Percentiles rank a stretch among this genome's conserved stretches.
Evolutionary conservation across 2,329 filamentous ascomycete species (phyloP).

Genomic region (Colletotrichum musae): DNA sequence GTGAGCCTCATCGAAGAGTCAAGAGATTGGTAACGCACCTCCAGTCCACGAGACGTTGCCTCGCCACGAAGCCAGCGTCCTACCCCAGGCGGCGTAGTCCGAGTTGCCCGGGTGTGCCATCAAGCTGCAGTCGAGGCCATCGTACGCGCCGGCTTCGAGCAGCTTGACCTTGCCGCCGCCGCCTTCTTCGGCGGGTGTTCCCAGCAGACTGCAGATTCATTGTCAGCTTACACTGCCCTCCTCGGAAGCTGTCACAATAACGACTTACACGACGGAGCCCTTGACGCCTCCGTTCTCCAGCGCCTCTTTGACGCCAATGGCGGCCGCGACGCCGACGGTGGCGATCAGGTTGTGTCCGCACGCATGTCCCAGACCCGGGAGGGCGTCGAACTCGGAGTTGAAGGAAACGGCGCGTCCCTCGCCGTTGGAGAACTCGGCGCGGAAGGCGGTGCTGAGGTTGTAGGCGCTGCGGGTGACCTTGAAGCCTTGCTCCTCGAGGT

Average conservation of each 20-base stretch:
- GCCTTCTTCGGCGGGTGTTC: constrained; percentile 39
- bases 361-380: constrained; percentile 53
- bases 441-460: constrained; percentile 59
- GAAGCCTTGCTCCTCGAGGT: constrained; percentile 54
- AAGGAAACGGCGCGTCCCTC: constrained; percentile 58
- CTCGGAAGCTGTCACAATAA: background rate
- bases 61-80: constrained; percentile 23
- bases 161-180: constrained; percentile 64
- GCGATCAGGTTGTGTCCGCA: constrained; percentile 51
- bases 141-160: constrained; percentile 60
- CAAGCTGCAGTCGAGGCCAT: constrained; percentile 45
- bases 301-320: constrained; percentile 47
- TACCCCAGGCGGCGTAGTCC: constrained; percentile 26
- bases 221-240: background rate
- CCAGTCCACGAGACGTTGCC: constrained; percentile 1
- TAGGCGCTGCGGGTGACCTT: constrained; percentile 57
- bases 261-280: constrained; percentile 14
- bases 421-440: constrained; percentile 54
- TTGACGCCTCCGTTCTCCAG: constrained; percentile 4
- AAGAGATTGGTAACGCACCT: background rate
- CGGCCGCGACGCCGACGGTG: constrained; percentile 50
- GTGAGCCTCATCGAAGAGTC: too few species aligned
- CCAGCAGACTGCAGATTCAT: constrained; percentile 38
- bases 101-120: constrained; percentile 27
- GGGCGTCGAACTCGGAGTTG: constrained; percentile 54